phyloP scores from a whole-genome alignment of 139 green algal species.

The Trebouxia sp. region DNA sequence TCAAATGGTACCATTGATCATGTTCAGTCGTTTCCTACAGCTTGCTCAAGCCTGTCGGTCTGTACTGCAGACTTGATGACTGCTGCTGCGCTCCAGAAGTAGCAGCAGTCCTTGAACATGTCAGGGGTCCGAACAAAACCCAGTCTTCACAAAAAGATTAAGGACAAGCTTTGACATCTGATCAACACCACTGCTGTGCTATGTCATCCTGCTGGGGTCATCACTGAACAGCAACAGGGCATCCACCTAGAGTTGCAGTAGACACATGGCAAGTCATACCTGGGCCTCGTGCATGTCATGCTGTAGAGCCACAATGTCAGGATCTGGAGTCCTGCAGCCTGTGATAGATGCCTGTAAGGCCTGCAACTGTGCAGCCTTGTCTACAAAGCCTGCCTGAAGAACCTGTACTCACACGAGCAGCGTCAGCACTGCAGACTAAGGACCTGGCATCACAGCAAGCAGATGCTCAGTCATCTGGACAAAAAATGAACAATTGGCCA shows the following conservation, averaged over 20 bases:
- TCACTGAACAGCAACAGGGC: neutral
- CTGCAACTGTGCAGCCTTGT: slow-evolving; percentile 21
- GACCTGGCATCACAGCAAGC: neutral
- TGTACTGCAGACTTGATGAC: too few species aligned
- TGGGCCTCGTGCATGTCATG: neutral
- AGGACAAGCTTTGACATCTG: neutral
- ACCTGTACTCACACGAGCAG: neutral
- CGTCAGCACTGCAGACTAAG: neutral
- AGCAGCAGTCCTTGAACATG: neutral
- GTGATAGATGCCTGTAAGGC: neutral
- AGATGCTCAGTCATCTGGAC: neutral
- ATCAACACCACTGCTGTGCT: too few species aligned
- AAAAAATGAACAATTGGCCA: neutral
- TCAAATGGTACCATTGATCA: too few species aligned
- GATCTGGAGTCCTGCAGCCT: neutral
- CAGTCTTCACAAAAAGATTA: too few species aligned
- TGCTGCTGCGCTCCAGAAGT: neutral
- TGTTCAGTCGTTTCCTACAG: too few species aligned
- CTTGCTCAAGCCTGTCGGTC: too few species aligned
- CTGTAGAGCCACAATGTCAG: neutral
- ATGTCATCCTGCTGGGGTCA: neutral
- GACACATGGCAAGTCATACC: neutral
- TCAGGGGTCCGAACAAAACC: too few species aligned
- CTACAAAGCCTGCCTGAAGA: slow-evolving; percentile 7
- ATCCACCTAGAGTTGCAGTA: neutral